Conservation (phyloP, 768 basidiomycete species). For the Pleurotus giganteus region DNA sequence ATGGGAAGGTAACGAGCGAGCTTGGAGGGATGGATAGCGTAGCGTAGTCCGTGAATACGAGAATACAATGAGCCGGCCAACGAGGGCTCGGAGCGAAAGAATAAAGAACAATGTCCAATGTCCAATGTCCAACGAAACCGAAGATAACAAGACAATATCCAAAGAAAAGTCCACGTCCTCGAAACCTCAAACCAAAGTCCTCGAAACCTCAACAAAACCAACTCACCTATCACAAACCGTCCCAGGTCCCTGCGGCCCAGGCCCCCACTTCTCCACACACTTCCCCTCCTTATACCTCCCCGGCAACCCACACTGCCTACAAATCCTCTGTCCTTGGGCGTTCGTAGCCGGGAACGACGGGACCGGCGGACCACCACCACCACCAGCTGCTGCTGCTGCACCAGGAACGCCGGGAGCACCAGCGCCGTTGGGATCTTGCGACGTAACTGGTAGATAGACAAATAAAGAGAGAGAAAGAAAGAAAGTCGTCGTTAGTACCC, state of each 20-base stretch:
- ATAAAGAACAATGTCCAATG: too few species aligned
- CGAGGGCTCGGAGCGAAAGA: neutral
- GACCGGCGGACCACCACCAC: conserved; percentile 18
- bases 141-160: neutral
- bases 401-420: neutral
- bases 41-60: too few species aligned
- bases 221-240: conserved; percentile 78
- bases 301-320: conserved; percentile 69
- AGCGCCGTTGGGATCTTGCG: conserved; percentile 11
- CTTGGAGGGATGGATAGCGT: too few species aligned
- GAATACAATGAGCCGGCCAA: neutral
- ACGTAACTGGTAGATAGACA: conserved; percentile 15
- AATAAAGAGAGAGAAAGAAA: conserved; percentile 4
- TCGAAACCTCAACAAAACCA: neutral
- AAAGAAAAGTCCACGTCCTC: neutral
- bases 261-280: conserved; percentile 88
- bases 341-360: conserved; percentile 47
- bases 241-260: conserved; percentile 79
- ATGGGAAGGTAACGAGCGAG: too few species aligned
- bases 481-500: conserved; percentile 8
- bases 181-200: too few species aligned
- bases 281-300: conserved; percentile 83
- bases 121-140: too few species aligned
- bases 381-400: neutral
- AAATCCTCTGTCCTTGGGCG: conserved; percentile 68